Base-by-base conservation (phyloP, 2,329 filamentous ascomycete species). In the Cadophora sp. region DNA sequence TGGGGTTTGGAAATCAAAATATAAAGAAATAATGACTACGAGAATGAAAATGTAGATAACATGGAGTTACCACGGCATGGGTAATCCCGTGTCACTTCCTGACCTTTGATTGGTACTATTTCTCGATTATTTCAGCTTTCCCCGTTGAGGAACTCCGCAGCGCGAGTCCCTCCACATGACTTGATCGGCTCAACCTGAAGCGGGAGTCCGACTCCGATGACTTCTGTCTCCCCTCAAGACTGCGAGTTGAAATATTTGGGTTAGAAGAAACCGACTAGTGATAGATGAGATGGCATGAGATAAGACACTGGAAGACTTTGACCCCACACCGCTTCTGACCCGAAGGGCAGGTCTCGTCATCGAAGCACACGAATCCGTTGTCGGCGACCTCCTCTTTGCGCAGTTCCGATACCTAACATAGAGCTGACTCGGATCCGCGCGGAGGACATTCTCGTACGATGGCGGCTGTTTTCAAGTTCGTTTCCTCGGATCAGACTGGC, bases 401-500 rank as follows among this genome's bases (percentile, higher is more conserved):
- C 31, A 22, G 29, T 27, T 50, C 61, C 61, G 61, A 29, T 34
- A 6, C 12, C 50, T n/a, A 24, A 26, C 27, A 24, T 40, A 22
- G n/a, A 37, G 19, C 11, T 26, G 9, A 37, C 22, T 40, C 26
- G 19, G 24, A 19, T 16, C 11, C 3, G 1, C 34, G 19, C 16
- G 43, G 27, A 50, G 9, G 26, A 12, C 3, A 24, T 26, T n/a
- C 8, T 22, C 19, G 19, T 22, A 27, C 4, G 16, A 65, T 48
- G 66, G 58, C 59, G 14, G 59, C 40, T n/a, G 79, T 79, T 76
- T 85, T 88, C 77, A 87, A 84, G 73, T 89, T 89, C 75, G 83
- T 89, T 67, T 85, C 82, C 64, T 84, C 85, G 14, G 85, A 88
- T 76, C 80, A 80, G 12, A 48, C 55, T 27, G 86, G 86, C 22